Base-by-base conservation (phyloP, 1,284 basidiomycete species). In the Taiwanofungus camphoratus region DNA sequence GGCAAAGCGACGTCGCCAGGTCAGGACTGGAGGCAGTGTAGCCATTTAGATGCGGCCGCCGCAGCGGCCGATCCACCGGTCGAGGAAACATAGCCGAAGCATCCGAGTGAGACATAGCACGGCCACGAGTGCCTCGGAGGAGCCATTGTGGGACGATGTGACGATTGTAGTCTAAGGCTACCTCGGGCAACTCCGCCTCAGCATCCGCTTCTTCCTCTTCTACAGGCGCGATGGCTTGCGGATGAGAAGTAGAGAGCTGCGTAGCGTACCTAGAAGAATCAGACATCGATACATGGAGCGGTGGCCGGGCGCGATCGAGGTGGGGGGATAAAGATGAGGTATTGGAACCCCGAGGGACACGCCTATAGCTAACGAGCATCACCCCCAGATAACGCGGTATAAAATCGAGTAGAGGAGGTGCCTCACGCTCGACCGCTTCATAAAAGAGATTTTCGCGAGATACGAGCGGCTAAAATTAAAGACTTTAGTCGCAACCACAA, bases 401-500 rank as follows among this genome's bases (percentile, higher is more conserved):
- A 60, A 93, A 99, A 3, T 81, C 84, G 7, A 99, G 74, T 18
- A 99, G 71, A 2, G 87, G 89, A 0, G 95, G 95, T 0, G 92
- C 90, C 54, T 94, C 89, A 18, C 83, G 76, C 64, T 99, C 95
- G 15, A 98, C 91, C 1, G 93, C 83, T 64, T 99, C 95, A 63
- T 99, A 99, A 61, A 99, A 98, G 39, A 97, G 73, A 61, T 99
- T 99, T 67, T 99, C 95, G 39, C 93, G 80, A 16, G 91, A 93
- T 12, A 97, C 92, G 7, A 99, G 79, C 15, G 95, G 95, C 92
- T 95, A 61, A 29, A 36, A 33, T 41, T 18, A 42, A 45, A 52
- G 39, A 45, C 5, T 21, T 44, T 12, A 34, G 21, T 18, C 20
- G 19, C 26, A 33, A 45, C 13, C 27, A 39, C 13, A 20, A 23